A percentile compares a stretch with the other conserved stretches of the same genome.
phyloP scores from a whole-genome alignment of 176 grass and related monocot species.

The Puya raimondii region DNA sequence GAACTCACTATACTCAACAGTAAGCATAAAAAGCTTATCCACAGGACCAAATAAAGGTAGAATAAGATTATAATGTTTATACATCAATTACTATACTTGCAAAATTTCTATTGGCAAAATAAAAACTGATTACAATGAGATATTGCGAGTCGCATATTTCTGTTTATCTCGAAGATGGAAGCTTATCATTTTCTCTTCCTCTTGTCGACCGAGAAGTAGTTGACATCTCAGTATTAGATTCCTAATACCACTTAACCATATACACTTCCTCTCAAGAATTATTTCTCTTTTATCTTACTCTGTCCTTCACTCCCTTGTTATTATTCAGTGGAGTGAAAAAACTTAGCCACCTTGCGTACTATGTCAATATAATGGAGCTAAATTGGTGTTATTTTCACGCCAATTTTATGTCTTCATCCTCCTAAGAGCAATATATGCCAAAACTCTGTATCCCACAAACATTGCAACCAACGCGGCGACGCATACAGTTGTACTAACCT shows the following conservation, averaged over 20 bases:
- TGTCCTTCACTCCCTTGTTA: neutral
- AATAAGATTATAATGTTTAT: conserved; percentile 11
- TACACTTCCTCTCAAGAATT: neutral
- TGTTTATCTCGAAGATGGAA: neutral
- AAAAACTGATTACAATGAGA: conserved; percentile 23
- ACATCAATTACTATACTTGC: conserved; percentile 1
- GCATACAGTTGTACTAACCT: conserved; percentile 15
- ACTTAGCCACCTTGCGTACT: too few relatives aligned
- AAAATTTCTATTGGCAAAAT: conserved; percentile 16
- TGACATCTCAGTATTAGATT: neutral
- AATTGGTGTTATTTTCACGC: neutral
- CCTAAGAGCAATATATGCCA: conserved; percentile 69
- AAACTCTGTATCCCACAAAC: conserved; percentile 63
- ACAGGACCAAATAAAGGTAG: neutral
- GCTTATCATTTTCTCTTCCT: neutral
- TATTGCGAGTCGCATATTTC: conserved; percentile 15
- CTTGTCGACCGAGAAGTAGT: neutral
- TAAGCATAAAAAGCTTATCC: neutral
- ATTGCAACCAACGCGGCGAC: conserved; percentile 46
- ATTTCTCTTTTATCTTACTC: neutral
- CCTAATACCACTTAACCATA: neutral
- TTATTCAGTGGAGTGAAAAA: too few relatives aligned
- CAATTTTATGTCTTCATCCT: conserved; percentile 35
- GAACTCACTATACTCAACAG: neutral
- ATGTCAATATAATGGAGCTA: neutral